Evolutionary conservation across 2,329 filamentous ascomycete species (phyloP), one percentile per base, ranked within the genome.

Genomic region (Sarocladium strictum): DNA sequence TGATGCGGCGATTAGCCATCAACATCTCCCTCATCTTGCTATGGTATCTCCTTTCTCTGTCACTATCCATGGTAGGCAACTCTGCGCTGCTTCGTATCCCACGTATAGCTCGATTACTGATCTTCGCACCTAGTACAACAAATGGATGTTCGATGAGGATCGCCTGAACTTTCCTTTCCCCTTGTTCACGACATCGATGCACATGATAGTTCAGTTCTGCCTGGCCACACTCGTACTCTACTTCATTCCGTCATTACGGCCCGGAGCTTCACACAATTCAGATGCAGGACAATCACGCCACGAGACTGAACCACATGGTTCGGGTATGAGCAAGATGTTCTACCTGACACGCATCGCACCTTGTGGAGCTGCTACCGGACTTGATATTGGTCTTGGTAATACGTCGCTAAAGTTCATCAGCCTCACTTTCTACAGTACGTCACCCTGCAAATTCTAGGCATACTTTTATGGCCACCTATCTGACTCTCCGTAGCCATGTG

Each of bases 111-210:
- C n/a, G 6, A 19, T 40, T 10, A 12, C 19, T 45, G 41, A 66
- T 64, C 58, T 68, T 60, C 14, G 43, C 29, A n/a, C 29, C 51
- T 60, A 94, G 87, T 99, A 97, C 78, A 99, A 99, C 80, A 97
- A 97, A 75, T 97, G 94, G 94, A 97, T 99, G 93, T 97, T 99
- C 73, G 89, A 89, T 64, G 81, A 86, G 58, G 81, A 87, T 61
- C 84, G 87, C 61, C 82, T 95, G 62, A 87, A 97, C 71, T 99
- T 99, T 68, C 86, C 89, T 53, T 97, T 94, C 65, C 94, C 94
- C 37, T 80, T 99, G 51, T 97, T 97, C 71, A 96, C 92, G 11
- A 99, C 94, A 3, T 89, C 90, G 59, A 77, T 94, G 68, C 94
- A 99, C 74, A 97, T 97, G 92, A 75, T 92, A 21, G 91, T 99